Evolutionary conservation across 495 filamentous ascomycete species (phyloP), one percentile per base, ranked within the genome.

Genomic region (Alectoria sarmentosa): DNA sequence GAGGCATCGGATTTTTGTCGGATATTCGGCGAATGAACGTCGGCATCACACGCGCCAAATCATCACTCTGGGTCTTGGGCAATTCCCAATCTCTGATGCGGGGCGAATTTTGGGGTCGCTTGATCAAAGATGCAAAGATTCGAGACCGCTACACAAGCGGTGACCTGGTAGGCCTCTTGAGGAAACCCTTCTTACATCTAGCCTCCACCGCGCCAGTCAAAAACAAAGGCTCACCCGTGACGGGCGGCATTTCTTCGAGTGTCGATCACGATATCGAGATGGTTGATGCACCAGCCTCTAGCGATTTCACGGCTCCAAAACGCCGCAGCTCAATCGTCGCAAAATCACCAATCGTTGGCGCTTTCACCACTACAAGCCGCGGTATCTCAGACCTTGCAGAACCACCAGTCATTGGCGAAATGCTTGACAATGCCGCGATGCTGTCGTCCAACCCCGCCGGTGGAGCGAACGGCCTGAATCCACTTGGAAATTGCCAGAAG

Each of bases 1-100:
- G 91, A 37, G 91, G 95, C 69, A 96, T 98, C 71, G 94, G 94
- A 81, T 98, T 98, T 84, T 86, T 98, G 81, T 86, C 88, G 54
- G 94, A 98, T 77, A 96, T 98, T 71, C 86, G 94, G 60, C 94
- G 94, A 84, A 98, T 98, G 94, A 98, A 98, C 77, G 94, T 98
- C 71, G 94, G 94, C 77, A 79, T 98, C 52, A 98, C 94, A 11
- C 86, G 94, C 80, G 95, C 94, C 15, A 96, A 96, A 71, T 95
- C 89, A 19, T 96, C 92, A 4, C 81, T 98, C 34, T 98, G 91
- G 87, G 91, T 98, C 65, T 81, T 98, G 21, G 94, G 94, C 64
- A 94, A 97, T 71, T 93, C 95, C 2, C 80, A 86, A 44, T 88
- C 91, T 36, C 79, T 98, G 34, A 77, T 87, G 10, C 88, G 95